Percentiles rank a stretch among this genome's conserved stretches.
Evolutionary conservation across 345 rosid genomes (phyloP).

Genomic region (Abelmoschus esculentus): DNA sequence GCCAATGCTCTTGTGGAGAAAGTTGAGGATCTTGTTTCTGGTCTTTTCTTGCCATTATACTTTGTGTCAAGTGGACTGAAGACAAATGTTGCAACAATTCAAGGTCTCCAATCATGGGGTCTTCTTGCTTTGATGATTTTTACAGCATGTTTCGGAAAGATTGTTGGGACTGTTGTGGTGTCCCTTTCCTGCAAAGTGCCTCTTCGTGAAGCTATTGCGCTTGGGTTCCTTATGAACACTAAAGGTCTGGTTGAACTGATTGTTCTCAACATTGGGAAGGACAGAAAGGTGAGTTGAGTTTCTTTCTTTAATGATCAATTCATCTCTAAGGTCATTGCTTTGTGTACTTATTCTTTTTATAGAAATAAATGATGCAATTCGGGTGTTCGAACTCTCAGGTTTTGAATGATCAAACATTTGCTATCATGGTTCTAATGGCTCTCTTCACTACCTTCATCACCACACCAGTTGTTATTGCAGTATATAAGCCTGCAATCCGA

Average conservation of each 20-base stretch:
- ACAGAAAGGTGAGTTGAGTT: conserved; percentile 39
- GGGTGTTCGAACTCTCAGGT: conserved; percentile 31
- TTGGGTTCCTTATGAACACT: conserved; percentile 75
- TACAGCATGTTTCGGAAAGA: conserved; percentile 68
- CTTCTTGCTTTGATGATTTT: conserved; percentile 51
- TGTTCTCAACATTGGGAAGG: conserved; percentile 78
- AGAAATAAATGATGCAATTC: too few relatives aligned
- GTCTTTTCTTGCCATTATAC: conserved; percentile 62
- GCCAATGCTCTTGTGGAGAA: conserved; percentile 59
- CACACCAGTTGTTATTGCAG: conserved; percentile 57
- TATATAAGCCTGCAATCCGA: conserved; percentile 48
- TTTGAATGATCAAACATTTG: conserved; percentile 69
- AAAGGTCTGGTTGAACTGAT: conserved; percentile 87
- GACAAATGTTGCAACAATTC: conserved; percentile 55
- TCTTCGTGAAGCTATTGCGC: conserved; percentile 39
- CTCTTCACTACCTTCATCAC: conserved; percentile 71
- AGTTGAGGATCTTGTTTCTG: conserved; percentile 72
- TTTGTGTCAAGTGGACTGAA: conserved; percentile 78
- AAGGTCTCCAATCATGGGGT: conserved; percentile 62
- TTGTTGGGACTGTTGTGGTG: conserved; percentile 48
- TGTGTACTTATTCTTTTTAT: too few relatives aligned
- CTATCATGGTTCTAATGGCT: conserved; percentile 80
- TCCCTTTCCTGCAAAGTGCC: conserved; percentile 44
- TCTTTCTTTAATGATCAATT: too few relatives aligned
- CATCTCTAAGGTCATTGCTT: too few relatives aligned